A percentile compares a stretch with the other conserved stretches of the same genome.
Evolutionary conservation across 371 early-diverging fungal genomes (phyloP).

Genomic region (Basidiobolus meristosporus): DNA sequence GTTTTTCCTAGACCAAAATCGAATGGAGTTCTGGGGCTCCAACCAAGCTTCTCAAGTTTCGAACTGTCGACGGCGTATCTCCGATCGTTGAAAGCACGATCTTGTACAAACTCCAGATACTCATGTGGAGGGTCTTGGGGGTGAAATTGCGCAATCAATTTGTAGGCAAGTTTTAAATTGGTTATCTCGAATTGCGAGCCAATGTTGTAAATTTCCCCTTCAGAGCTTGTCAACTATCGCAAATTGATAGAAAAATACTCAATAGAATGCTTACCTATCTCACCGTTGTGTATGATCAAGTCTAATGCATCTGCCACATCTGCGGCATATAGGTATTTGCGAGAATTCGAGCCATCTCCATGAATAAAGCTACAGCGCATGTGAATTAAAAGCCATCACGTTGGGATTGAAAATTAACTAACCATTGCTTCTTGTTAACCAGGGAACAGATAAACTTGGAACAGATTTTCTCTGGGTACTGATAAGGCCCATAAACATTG

Average conservation of each 20-base stretch:
- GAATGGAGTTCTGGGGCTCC: constrained; percentile 43
- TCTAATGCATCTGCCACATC: constrained; percentile 64
- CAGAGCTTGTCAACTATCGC: too few relatives aligned
- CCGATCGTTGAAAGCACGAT: constrained; percentile 64
- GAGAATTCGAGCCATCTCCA: constrained; percentile 60
- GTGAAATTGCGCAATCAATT: constrained; percentile 29
- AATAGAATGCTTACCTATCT: constrained; percentile 15
- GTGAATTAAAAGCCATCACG: neutral
- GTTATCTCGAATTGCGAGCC: constrained; percentile 56
- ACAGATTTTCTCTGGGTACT: constrained; percentile 78
- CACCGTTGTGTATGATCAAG: constrained; percentile 40
- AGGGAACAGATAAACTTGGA: constrained; percentile 69
- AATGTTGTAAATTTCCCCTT: constrained; percentile 60
- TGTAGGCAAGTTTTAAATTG: constrained; percentile 44
- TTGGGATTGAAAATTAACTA: neutral
- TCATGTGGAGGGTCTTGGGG: neutral
- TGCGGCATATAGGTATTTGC: constrained; percentile 60
- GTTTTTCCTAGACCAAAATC: constrained; percentile 48
- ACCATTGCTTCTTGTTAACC: constrained; percentile 35
- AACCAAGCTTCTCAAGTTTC: constrained; percentile 46
- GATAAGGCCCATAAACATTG: constrained; percentile 73
- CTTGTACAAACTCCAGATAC: constrained; percentile 48
- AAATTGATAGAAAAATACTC: too few relatives aligned
- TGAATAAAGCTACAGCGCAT: constrained; percentile 37
- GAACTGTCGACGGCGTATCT: constrained; percentile 60